Conservation (phyloP, 257 asterid species). For the Buddleja alternifolia region DNA sequence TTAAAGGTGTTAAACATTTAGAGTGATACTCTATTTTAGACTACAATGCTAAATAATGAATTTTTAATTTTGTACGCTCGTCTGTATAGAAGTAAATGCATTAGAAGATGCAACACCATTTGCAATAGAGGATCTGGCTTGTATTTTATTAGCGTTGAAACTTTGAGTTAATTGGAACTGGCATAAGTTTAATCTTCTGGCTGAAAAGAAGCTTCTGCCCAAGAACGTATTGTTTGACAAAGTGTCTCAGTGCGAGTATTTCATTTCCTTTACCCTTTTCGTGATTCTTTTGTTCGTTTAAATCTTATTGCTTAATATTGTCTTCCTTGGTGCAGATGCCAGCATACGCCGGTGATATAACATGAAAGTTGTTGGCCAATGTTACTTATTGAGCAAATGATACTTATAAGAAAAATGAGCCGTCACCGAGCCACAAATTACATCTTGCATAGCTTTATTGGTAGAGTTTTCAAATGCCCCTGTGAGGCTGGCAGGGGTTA, state of each 20-base stretch:
- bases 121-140: no score
- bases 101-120: no score
- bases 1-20: not conserved
- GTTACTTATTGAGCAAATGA: conserved; percentile 44
- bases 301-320: not conserved
- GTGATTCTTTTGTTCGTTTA: not conserved
- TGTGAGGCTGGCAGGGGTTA: conserved; percentile 28
- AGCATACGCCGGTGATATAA: conserved; percentile 2
- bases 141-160: no score
- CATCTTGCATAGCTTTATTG: conserved; percentile 34
- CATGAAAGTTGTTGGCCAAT: not conserved
- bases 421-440: conserved; percentile 26
- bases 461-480: conserved; percentile 30
- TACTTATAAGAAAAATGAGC: conserved; percentile 41
- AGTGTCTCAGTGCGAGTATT: conserved; percentile 8
- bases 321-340: conserved; percentile 21
- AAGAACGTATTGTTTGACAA: not conserved
- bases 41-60: no score
- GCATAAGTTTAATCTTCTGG: not conserved
- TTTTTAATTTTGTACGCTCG: no score
- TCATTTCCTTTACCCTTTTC: not conserved
- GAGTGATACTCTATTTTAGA: no score
- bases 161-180: not conserved
- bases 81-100: no score
- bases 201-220: not conserved